Conservation (phyloP, 1,284 basidiomycete genomes). For the Heterobasidion parviporum region DNA sequence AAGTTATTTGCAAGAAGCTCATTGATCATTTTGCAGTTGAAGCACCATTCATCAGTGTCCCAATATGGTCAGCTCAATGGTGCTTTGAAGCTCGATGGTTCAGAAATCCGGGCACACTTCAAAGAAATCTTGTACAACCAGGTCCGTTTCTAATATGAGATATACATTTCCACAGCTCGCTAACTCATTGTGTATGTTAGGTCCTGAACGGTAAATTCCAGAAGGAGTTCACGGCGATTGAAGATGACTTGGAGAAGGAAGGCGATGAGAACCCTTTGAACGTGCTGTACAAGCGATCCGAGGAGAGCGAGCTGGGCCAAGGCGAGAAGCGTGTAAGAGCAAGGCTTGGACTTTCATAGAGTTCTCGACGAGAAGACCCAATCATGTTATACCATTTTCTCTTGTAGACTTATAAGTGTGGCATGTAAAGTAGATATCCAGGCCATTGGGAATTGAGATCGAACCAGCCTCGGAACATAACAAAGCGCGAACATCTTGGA, state of each 20-base stretch:
- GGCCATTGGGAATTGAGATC: no score
- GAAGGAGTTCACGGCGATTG: conserved; percentile 45
- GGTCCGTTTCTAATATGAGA: conserved; percentile 18
- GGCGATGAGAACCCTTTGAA: conserved; percentile 49
- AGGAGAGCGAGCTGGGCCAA: conserved; percentile 44
- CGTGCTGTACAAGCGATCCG: conserved; percentile 40
- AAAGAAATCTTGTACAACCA: conserved; percentile 51
- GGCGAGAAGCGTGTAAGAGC: conserved; percentile 52
- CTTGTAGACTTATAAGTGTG: not conserved
- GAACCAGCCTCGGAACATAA: no score
- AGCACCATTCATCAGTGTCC: conserved; percentile 54
- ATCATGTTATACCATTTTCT: not conserved
- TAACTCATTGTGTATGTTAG: conserved; percentile 18
- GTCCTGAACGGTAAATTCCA: conserved; percentile 56
- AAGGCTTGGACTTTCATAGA: conserved; percentile 34
- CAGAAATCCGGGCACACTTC: conserved; percentile 40
- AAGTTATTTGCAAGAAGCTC: conserved; percentile 9
- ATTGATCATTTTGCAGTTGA: conserved; percentile 30
- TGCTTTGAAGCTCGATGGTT: conserved; percentile 47
- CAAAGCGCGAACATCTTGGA: no score
- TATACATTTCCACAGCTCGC: not conserved
- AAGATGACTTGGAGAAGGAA: conserved; percentile 51
- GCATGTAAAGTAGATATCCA: no score
- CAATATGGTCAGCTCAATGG: conserved; percentile 57
- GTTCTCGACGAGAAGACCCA: not conserved